These are phyloP conservation scores for Russula earlei DNA, from an alignment of 768 basidiomycete genomes.

Conservation along the genomic window DNA sequence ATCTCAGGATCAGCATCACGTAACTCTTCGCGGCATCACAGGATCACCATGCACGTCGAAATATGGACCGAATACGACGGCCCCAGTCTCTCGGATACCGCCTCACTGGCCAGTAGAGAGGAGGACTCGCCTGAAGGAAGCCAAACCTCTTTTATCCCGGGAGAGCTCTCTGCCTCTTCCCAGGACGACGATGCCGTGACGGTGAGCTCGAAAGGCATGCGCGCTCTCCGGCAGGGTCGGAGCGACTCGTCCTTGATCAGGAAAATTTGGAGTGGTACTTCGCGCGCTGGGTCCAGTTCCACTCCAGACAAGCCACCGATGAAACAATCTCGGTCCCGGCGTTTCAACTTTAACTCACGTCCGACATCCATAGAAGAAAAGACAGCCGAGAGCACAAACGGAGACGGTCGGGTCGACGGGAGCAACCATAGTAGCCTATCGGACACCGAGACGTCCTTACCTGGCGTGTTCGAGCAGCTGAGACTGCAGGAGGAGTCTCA, in stretches of 20 bases:
- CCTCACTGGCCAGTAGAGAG: conserved; percentile 70
- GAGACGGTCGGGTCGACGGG: neutral
- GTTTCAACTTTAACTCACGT: conserved; percentile 6
- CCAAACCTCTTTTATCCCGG: conserved; percentile 44
- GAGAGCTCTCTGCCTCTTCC: conserved; percentile 32
- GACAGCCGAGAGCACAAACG: neutral
- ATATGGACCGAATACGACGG: conserved; percentile 86
- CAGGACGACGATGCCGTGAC: conserved; percentile 68
- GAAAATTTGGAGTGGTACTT: neutral
- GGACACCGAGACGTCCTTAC: neutral
- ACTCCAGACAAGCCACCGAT: neutral
- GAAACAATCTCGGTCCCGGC: conserved; percentile 11
- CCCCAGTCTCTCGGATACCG: conserved; percentile 82
- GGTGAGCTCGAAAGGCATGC: conserved; percentile 59
- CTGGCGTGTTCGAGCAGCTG: conserved; percentile 13
- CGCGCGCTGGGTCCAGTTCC: conserved; percentile 1
- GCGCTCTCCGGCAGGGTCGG: neutral
- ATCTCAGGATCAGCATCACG: conserved; percentile 65
- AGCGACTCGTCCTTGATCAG: conserved; percentile 28
- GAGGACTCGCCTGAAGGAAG: conserved; percentile 58
- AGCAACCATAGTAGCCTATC: neutral
- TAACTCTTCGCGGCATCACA: conserved; percentile 48
- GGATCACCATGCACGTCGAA: conserved; percentile 68
- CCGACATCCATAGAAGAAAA: neutral
- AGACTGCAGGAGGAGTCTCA: neutral